phyloP scores from a whole-genome alignment of 768 basidiomycete species.

The Phaffia tasmanica region DNA sequence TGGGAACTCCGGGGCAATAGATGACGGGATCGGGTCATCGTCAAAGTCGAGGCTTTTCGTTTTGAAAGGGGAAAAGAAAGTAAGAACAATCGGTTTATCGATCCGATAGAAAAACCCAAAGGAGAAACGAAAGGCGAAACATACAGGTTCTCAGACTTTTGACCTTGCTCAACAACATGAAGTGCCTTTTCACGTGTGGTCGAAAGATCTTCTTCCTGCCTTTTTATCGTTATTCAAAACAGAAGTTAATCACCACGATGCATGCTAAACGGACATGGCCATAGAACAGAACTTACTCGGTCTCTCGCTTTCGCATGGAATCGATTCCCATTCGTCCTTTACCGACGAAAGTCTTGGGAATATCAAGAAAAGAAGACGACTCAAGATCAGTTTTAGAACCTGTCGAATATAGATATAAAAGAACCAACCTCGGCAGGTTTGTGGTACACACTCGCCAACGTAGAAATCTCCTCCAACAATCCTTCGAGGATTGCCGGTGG shows the following conservation, averaged over 20 bases:
- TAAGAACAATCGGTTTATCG: not conserved
- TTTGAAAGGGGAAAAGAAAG: not conserved
- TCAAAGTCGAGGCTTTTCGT: conserved; percentile 24
- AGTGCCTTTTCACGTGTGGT: conserved; percentile 23
- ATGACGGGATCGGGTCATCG: conserved; percentile 21
- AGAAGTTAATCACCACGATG: not conserved
- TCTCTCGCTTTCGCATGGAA: conserved; percentile 16
- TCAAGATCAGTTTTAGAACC: not conserved
- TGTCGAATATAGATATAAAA: not conserved
- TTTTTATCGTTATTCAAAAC: not conserved
- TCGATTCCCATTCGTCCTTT: conserved; percentile 58
- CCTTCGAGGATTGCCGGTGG: conserved; percentile 79
- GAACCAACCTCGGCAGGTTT: conserved; percentile 50
- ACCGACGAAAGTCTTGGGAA: conserved; percentile 75
- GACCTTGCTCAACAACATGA: conserved; percentile 23
- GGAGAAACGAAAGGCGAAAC: not conserved
- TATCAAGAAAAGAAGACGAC: conserved; percentile 28
- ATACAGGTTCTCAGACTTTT: conserved; percentile 27
- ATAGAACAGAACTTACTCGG: conserved; percentile 11
- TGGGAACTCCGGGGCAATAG: conserved; percentile 1
- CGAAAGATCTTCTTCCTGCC: conserved; percentile 6
- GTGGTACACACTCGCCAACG: conserved; percentile 88
- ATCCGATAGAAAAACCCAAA: not conserved
- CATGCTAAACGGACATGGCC: not conserved
- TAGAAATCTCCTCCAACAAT: conserved; percentile 76